A percentile compares a stretch with the other conserved stretches of the same genome.
Conservation (phyloP, 805 yeast genomes). For the Wickerhamomyces tratensis region DNA sequence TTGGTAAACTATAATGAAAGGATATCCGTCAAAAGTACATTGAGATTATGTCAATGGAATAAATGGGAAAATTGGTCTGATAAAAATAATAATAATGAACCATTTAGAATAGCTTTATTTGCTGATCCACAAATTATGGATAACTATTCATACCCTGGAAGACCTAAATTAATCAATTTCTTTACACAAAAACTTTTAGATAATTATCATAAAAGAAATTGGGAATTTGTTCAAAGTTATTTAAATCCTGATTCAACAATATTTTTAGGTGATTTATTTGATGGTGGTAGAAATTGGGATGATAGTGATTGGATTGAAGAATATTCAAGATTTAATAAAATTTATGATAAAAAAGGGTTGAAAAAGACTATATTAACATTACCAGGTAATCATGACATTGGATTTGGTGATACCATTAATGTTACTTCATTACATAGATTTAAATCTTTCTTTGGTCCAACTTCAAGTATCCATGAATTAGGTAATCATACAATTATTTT, state of each 20-base stretch:
- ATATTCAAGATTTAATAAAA: constrained; percentile 50
- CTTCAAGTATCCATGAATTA: constrained; percentile 41
- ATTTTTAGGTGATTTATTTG: constrained; percentile 87
- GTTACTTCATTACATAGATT: constrained; percentile 53
- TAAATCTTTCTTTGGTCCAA: constrained; percentile 61
- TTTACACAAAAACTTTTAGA: constrained; percentile 61
- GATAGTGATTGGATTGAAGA: constrained; percentile 65
- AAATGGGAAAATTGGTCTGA: constrained; percentile 53
- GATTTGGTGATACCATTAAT: constrained; percentile 71
- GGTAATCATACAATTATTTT: constrained; percentile 67
- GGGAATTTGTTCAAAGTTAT: constrained; percentile 42
- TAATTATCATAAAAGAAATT: constrained; percentile 70
- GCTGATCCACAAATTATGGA: constrained; percentile 97
- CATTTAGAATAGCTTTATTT: constrained; percentile 48
- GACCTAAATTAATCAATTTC: constrained; percentile 39
- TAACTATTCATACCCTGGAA: constrained; percentile 72
- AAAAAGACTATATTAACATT: constrained; percentile 33
- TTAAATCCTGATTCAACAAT: constrained; percentile 70
- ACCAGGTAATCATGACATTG: constrained; percentile 97
- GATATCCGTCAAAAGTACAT: constrained; percentile 32
- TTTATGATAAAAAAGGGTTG: constrained; percentile 51
- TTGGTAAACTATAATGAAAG: constrained; percentile 47
- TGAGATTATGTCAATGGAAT: constrained; percentile 50
- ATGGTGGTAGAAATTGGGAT: constrained; percentile 89
- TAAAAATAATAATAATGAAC: constrained; percentile 17